Base-by-base conservation (phyloP, 768 basidiomycete genomes). In the Agrocybe pediades region DNA sequence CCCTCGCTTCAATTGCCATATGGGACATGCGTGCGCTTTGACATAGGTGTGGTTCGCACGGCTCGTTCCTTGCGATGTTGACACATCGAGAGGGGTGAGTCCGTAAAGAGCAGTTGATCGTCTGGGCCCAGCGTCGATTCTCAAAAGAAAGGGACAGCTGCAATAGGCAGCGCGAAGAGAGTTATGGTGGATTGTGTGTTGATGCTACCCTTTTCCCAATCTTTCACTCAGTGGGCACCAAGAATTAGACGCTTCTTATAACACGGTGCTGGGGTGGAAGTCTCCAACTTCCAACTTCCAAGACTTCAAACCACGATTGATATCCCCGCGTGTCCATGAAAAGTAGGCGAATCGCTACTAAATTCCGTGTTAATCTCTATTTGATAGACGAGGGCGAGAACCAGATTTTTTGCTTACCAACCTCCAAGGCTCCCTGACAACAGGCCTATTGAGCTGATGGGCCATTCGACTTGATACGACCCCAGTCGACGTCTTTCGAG, bases 11-110 rank as follows among this genome's bases (percentile, higher is more conserved):
- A 24, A 42, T 43, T 59, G 44, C 58, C 51, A 55, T 50, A 55
- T 55, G 51, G 58, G 45, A 47, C 52, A 40, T 42, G 39, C 40
- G 40, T 46, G 43, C 21, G 30, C 29, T 40, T 49, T 41, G 41
- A 41, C 29, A 44, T 48, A 46, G 24, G 45, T 41, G 23, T 36
- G 29, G 36, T 54, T 54, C 51, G 40, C 49, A 50, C 57, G 51
- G 44, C 41, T 33, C 25, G 16, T 30, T 49, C 49, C 51, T 54
- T 45, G 51, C 50, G 54, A 59, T 55, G 57, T 52, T 51, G 53
- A 55, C 54, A 30, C 48, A 51, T 55, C 33, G 54, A 51, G 46
- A 55, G 40, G 46, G 16, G 43, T 29, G 6, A 27, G 25, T 51
- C 45, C 57, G 43, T 43, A 25, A 41, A 43, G 46, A 56, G 27